Evolutionary conservation across 2,329 filamentous ascomycete species (phyloP), one percentile per base, ranked within the genome.

Genomic region (Monilinia aucupariae): DNA sequence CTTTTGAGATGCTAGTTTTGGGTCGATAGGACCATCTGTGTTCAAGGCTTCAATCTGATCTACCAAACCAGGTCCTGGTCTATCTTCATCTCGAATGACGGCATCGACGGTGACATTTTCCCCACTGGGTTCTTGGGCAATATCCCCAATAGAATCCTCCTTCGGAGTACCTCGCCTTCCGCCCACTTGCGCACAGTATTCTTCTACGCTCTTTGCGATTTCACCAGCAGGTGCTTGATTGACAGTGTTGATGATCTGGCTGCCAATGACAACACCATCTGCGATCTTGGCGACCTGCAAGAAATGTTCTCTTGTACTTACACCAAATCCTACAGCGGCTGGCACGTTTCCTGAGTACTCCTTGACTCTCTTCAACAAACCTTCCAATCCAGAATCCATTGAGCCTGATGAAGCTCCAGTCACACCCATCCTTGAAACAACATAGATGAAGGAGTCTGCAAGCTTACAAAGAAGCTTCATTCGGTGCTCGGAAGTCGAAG

Each of bases 371-470:
- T 85, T 83, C 64, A 99, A 80, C 45, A 99, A 83, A 59, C 89
- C 86, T 17, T 92, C 91, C 41, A 99, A 84, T 64, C 89, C 87
- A 51, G 87, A 82, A 76, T 91, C 96, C 72, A 99, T 79, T 32
- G 86, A 86, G 41, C 92, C 92, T 47, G 41, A 51, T 0, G 87
- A 88, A 17, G 92, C 94, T 71, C 94, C 94, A 12, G 94, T 99
- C 63, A 97, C 93, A 71, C 94, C 94, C 89, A 96, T 96, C 71
- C 93, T 85, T 32, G 93, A 97, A 62, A 99, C 94, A 66, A 99
- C 92, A 75, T 99, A 99, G 78, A 99, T 96, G 80, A 97, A 99
- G 4, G 92, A 97, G 78, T 97, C 93, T 73, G 94, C 94, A 67
- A 99, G 93, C 75, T 91, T 87, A 84, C 94, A 99, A 15, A 99